Base-by-base conservation (phyloP, 345 rosid species). In the Melastoma malabathricum region DNA sequence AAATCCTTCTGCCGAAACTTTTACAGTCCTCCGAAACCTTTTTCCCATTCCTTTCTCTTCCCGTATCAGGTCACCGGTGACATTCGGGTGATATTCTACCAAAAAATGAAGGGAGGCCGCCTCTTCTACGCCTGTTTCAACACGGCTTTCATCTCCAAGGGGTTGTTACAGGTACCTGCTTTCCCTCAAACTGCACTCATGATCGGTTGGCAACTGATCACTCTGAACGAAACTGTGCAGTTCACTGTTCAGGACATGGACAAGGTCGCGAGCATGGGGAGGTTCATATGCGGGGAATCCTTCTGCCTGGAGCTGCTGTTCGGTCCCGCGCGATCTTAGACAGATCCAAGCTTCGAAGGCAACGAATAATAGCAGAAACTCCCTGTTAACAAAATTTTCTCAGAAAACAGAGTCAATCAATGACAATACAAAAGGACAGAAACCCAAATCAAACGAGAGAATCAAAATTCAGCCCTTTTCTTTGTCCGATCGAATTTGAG, bases 121-220 rank as follows among this genome's bases (percentile, higher is more conserved):
- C 79, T 90, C 39, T 90, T 90, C 65, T 90, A 86, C 25, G 80
- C 73, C 43, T 90, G 98, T 66, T 90, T 90, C 72, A 86, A 86
- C 52, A 84, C 96, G 16, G 73, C 89, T 59, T 90, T 90, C 75
- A 80, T 90, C n/a, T 75, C 70, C 51, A 78, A 75, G 50, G 55
- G 98, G 61, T 58, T 90, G 80, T 70, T 90, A 34, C 94, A 90
- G 89, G 98, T 86, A 73, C 50, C 13, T 34, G 18, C 22, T 0
- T 4, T 15, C 15, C 47, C 12, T 9, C 41, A 34, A 34, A 34
- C 12, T 34, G 2, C 12, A 9, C 12, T 34, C 41, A 34, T 8
- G 41, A 34, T 34, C 41, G 15, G 10, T 31, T 9, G 7, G 38
- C 38, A 12, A 34, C 41, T 34, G 41, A 34, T 34, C 10, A 7